Evolutionary conservation across 2,329 filamentous ascomycete genomes (phyloP).

Genomic region (Diplodia corticola): DNA sequence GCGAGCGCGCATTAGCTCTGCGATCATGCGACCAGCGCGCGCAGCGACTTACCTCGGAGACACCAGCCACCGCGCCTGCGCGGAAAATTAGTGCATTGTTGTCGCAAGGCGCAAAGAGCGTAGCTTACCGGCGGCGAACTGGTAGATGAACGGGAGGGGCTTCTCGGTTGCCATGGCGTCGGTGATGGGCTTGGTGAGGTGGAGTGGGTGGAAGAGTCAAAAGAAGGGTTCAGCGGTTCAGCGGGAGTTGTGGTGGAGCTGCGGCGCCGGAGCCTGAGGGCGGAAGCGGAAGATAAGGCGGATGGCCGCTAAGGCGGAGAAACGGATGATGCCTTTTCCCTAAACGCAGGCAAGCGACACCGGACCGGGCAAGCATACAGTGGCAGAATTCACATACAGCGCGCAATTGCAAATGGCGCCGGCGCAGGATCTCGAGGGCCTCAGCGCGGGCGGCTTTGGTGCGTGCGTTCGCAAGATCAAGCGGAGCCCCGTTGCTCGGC

Average conservation of each 20-base stretch:
- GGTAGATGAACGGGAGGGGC: conserved; percentile 88
- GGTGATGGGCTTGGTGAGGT: conserved; percentile 28
- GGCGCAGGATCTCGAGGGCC: not conserved
- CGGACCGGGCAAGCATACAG: not conserved
- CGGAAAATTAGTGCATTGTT: conserved; percentile 34
- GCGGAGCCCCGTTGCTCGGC: conserved; percentile 9
- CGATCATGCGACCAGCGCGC: not conserved
- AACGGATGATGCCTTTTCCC: not conserved
- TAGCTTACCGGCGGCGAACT: conserved; percentile 82
- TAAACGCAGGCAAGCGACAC: not conserved
- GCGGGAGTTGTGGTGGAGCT: conserved; percentile 1
- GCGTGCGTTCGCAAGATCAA: conserved; percentile 7
- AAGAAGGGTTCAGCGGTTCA: conserved; percentile 21
- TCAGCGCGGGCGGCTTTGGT: conserved; percentile 2
- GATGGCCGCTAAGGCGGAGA: not conserved
- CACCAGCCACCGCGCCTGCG: conserved; percentile 89
- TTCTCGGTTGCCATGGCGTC: conserved; percentile 56
- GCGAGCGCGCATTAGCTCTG: conserved; percentile 31
- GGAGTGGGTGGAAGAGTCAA: conserved; percentile 23
- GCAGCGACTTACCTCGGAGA: conserved; percentile 76
- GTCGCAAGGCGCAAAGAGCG: conserved; percentile 30
- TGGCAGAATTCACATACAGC: not conserved
- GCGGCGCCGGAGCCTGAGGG: conserved; percentile 2
- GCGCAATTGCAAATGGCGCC: conserved; percentile 3
- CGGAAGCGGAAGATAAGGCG: conserved; percentile 20